Evolutionary conservation across 1,284 basidiomycete genomes (phyloP), one percentile per base, ranked within the genome.

Genomic region (Chalciporus piperatoides): DNA sequence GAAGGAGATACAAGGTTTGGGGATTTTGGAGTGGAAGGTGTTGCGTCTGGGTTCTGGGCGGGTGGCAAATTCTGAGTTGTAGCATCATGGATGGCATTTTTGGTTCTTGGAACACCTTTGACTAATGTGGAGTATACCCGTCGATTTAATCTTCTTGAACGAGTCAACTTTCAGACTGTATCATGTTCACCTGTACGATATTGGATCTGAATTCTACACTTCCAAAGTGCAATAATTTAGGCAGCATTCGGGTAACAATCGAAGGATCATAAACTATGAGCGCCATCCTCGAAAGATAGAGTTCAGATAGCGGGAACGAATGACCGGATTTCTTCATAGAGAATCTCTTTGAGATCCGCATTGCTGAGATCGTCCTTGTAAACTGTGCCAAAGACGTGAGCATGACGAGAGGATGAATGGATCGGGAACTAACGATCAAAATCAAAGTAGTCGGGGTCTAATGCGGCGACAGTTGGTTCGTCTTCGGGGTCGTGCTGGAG

Each of bases 401-500:
- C 15, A 53, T 47, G 15, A 54, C 48, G 21, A 14, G 32, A 17
- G 38, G 38, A 12, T 27, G 28, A 42, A 24, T 35, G 21, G 30
- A 12, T 35, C 35, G 25, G 25, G 30, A 44, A 67, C 81, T 65
- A 62, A 84, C 82, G 73, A 66, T 92, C 89, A 64, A 92, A 93
- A 63, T 93, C 82, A 68, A 95, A 95, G 67, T 92, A 92, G 48
- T 82, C 80, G 10, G 90, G 82, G 60, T 86, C 85, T 35, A 93
- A 75, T 3, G 88, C 81, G 45, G 77, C 73, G n/a, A 84, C 82
- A 30, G 73, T 73, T 2, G 90, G 90, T 65, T 94, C 91, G 66
- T 95, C 91, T 50, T 83, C 80, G 2, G 90, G 85, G 66, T 94
- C 91, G 62, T 92, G 89, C 81, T 92, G 41, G 15, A 33, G 44